Evolutionary conservation across 2,329 filamentous ascomycete species (phyloP).

Genomic region (Uncinocarpus reesii): DNA sequence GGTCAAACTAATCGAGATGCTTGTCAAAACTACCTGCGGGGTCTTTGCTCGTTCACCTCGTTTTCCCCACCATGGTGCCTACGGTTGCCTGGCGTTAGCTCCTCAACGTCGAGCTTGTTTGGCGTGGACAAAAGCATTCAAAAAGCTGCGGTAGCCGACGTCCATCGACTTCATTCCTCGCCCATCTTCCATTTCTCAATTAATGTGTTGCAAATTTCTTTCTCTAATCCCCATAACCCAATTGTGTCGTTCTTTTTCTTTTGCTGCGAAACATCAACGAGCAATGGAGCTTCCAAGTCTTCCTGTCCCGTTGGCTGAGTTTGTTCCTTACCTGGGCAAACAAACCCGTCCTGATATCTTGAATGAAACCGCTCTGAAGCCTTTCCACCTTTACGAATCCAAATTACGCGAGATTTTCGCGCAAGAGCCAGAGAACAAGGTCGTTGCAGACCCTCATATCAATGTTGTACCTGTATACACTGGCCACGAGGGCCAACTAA

Average conservation of each 20-base stretch:
- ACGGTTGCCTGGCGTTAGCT: slow-evolving; percentile 7
- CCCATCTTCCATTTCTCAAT: background rate
- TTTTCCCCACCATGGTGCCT: slow-evolving; percentile 6
- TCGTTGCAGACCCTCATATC: slow-evolving; percentile 20
- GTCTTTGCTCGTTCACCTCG: too few species aligned
- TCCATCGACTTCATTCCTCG: background rate
- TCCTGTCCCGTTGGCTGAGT: slow-evolving; percentile 15
- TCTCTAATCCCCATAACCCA: background rate
- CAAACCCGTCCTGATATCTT: slow-evolving; percentile 17
- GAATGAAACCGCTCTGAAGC: slow-evolving; percentile 17
- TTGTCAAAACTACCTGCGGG: too few species aligned
- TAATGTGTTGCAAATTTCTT: background rate
- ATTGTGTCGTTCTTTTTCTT: background rate
- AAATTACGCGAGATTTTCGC: slow-evolving; percentile 27
- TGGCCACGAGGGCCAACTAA: slow-evolving; percentile 15
- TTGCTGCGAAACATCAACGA: background rate
- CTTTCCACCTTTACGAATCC: slow-evolving; percentile 24
- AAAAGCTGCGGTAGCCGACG: background rate
- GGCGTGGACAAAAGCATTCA: background rate
- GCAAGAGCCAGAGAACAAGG: slow-evolving; percentile 21
- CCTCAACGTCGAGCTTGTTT: background rate
- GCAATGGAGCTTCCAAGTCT: slow-evolving; percentile 16
- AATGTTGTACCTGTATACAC: slow-evolving; percentile 24
- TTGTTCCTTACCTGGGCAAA: slow-evolving; percentile 16
- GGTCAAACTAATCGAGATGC: too few species aligned